phyloP scores from a whole-genome alignment of 306 rosid species.

The Sicyos baderoa region DNA sequence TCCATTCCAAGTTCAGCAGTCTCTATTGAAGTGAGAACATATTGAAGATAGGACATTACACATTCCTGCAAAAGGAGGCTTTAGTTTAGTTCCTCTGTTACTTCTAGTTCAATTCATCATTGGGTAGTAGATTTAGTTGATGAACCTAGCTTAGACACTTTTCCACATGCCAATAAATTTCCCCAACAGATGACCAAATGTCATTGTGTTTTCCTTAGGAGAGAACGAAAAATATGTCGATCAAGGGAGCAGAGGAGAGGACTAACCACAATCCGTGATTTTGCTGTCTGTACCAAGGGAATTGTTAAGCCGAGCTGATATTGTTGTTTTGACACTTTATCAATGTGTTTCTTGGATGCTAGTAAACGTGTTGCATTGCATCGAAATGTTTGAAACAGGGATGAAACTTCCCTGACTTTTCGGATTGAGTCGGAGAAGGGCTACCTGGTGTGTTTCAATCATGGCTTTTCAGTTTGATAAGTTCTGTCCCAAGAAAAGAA shows the following conservation, averaged over 20 bases:
- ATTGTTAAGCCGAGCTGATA: not conserved
- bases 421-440: not conserved
- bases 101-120: slow-evolving; percentile 1
- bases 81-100: not conserved
- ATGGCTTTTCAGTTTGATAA: not conserved
- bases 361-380: not conserved
- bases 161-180: not conserved
- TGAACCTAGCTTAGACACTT: not conserved
- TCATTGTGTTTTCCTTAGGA: not conserved
- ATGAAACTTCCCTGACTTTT: not conserved
- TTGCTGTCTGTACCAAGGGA: not conserved
- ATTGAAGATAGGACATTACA: not conserved
- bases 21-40: not conserved
- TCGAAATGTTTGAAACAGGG: not conserved
- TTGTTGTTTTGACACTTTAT: not conserved
- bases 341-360: not conserved
- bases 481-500: not conserved
- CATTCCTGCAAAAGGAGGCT: not conserved
- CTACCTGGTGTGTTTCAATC: not conserved
- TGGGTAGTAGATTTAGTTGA: not conserved
- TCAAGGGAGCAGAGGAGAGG: not conserved
- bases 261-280: not conserved
- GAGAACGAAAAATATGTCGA: not conserved
- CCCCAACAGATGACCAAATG: not conserved
- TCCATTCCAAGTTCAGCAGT: too few relatives aligned